Evolutionary conservation across 2,329 filamentous ascomycete species (phyloP).

Genomic region (Paramyrothecium roridum): DNA sequence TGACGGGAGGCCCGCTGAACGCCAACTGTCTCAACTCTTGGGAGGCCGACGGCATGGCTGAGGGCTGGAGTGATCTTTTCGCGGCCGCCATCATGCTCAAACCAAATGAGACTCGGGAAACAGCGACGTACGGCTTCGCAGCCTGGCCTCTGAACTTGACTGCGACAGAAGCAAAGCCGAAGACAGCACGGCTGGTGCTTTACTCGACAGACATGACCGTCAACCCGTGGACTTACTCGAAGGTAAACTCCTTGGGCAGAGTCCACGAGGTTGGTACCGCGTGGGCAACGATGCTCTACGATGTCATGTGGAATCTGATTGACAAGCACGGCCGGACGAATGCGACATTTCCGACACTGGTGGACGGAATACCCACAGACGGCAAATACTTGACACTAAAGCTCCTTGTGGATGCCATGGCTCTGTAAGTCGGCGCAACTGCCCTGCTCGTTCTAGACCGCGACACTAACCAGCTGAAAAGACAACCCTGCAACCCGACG

Average conservation of each 20-base stretch:
- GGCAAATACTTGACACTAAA: constrained; percentile 46
- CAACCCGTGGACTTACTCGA: constrained; percentile 43
- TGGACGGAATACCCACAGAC: constrained; percentile 39
- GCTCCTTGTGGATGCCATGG: neutral
- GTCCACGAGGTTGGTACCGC: constrained; percentile 43
- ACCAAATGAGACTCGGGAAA: constrained; percentile 34
- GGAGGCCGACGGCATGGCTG: constrained; percentile 47
- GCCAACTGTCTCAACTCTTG: constrained; percentile 34
- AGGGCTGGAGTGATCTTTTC: constrained; percentile 50
- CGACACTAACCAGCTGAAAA: neutral
- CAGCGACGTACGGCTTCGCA: constrained; percentile 13
- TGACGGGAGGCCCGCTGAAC: constrained; percentile 51
- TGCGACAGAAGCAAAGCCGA: neutral
- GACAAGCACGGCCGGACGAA: constrained; percentile 45
- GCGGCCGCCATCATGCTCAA: constrained; percentile 44
- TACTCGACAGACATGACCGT: constrained; percentile 41
- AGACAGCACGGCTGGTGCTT: constrained; percentile 19
- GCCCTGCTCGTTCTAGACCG: neutral
- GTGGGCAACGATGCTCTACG: constrained; percentile 49
- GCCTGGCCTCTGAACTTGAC: neutral
- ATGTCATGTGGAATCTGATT: constrained; percentile 49
- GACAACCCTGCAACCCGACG: constrained; percentile 47
- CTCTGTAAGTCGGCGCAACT: neutral
- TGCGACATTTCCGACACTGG: constrained; percentile 30
- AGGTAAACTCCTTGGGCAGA: constrained; percentile 24